Percentiles rank a stretch among this genome's conserved stretches.
phyloP scores from a whole-genome alignment of 2,329 filamentous ascomycete genomes.

The Colletotrichum sp. region DNA sequence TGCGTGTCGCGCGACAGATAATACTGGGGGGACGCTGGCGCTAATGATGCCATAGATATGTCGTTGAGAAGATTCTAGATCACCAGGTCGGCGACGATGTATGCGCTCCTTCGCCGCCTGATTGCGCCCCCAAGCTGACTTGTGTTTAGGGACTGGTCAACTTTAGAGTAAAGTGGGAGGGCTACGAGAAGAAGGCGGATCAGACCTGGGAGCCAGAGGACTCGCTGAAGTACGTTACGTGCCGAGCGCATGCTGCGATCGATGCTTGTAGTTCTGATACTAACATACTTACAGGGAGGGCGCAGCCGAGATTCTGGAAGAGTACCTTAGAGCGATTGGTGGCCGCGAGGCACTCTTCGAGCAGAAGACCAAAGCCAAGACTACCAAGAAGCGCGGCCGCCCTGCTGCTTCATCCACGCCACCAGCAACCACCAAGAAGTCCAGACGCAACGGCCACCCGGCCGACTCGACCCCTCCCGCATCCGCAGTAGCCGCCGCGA shows the following conservation, averaged over 20 bases:
- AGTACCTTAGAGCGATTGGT: conserved; percentile 68
- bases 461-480: conserved; percentile 52
- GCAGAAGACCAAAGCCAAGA: conserved; percentile 53
- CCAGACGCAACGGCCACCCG: conserved; percentile 56
- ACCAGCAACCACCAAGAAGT: conserved; percentile 47
- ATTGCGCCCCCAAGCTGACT: not conserved
- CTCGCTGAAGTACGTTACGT: conserved; percentile 61
- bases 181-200: conserved; percentile 73
- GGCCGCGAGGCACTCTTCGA: conserved; percentile 63
- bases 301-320: conserved; percentile 64
- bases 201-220: conserved; percentile 81
- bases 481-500: conserved; percentile 38
- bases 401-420: conserved; percentile 42
- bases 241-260: not conserved
- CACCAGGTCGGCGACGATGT: conserved; percentile 68
- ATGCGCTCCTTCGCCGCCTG: conserved; percentile 24
- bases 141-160: conserved; percentile 51
- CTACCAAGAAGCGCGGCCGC: conserved; percentile 64
- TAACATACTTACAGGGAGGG: conserved; percentile 49
- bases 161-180: conserved; percentile 83
- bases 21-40: not conserved
- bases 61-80: conserved; percentile 75
- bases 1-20: not conserved
- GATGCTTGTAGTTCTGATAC: not conserved
- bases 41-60: conserved; percentile 56